These are phyloP conservation scores for Fagopyrum tataricum DNA, from an alignment of 148 eudicot species.

Conservation along the genomic window DNA sequence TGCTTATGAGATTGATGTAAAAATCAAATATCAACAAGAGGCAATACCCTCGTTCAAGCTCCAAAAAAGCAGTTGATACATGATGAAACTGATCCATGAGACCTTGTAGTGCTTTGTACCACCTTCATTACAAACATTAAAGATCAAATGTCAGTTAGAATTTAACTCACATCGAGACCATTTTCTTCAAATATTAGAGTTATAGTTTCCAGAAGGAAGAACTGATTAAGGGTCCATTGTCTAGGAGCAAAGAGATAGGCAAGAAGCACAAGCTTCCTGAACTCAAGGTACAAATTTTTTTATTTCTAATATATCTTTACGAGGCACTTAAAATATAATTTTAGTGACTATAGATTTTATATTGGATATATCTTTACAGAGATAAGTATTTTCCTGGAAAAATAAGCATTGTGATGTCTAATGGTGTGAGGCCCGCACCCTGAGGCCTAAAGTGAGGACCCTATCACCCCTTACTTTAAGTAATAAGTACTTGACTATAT, in stretches of 20 bases:
- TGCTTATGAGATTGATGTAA: too few species aligned
- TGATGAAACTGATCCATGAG: conserved; percentile 97
- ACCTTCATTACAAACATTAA: conserved; percentile 35
- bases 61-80: conserved; percentile 86
- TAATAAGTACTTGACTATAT: neutral
- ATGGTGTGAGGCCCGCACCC: neutral
- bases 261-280: neutral
- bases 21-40: too few species aligned
- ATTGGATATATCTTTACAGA: neutral
- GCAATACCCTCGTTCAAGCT: conserved; percentile 70
- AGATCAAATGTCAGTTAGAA: conserved; percentile 12
- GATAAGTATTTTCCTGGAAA: too few species aligned
- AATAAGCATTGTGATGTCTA: neutral
- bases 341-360: neutral
- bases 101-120: conserved; percentile 90
- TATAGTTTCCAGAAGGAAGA: neutral
- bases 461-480: neutral
- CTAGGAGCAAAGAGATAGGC: neutral
- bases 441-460: neutral
- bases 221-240: neutral
- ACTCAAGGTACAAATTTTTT: neutral
- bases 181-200: neutral
- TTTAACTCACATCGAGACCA: neutral
- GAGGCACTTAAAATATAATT: too few species aligned
- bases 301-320: neutral